phyloP scores from a whole-genome alignment of 352 stramenopile genomes.

The Phytophthora pluvialis region DNA sequence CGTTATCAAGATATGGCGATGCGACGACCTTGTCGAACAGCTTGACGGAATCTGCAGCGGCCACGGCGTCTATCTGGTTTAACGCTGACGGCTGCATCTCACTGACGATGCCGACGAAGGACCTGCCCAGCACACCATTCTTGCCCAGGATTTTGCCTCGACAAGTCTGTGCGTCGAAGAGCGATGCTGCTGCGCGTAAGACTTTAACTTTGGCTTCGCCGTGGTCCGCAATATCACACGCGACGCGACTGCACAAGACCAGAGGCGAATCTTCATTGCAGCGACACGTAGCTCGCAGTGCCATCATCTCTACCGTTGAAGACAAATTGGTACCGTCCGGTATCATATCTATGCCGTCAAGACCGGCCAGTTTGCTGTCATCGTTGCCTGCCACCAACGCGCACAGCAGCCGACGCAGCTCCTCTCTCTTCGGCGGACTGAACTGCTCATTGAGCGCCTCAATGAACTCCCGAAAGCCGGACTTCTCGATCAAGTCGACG shows the following conservation, averaged over 20 bases:
- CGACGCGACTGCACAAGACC: constrained; percentile 35
- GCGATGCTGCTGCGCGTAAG: constrained; percentile 38
- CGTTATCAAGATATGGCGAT: constrained; percentile 29
- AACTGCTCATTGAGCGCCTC: constrained; percentile 47
- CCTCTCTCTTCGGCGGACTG: constrained; percentile 28
- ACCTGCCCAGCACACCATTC: constrained; percentile 48
- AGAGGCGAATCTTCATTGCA: constrained; percentile 40
- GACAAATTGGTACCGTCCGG: neutral
- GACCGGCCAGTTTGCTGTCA: constrained; percentile 15
- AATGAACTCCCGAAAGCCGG: constrained; percentile 46
- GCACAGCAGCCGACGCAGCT: constrained; percentile 37
- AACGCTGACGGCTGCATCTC: constrained; percentile 17
- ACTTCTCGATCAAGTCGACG: constrained; percentile 45
- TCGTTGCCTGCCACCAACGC: constrained; percentile 19
- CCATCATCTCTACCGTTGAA: constrained; percentile 32
- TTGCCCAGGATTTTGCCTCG: constrained; percentile 40
- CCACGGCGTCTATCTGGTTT: constrained; percentile 5
- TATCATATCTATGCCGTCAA: constrained; percentile 5
- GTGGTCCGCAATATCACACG: constrained; percentile 28
- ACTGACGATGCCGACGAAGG: constrained; percentile 48
- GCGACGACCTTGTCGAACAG: constrained; percentile 45
- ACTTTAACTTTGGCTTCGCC: constrained; percentile 48
- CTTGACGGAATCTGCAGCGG: constrained; percentile 14
- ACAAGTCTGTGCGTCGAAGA: constrained; percentile 43
- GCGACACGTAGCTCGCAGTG: constrained; percentile 44